Base-by-base conservation (phyloP, 305 asterid genomes). In the Stenogyne calaminthoides region DNA sequence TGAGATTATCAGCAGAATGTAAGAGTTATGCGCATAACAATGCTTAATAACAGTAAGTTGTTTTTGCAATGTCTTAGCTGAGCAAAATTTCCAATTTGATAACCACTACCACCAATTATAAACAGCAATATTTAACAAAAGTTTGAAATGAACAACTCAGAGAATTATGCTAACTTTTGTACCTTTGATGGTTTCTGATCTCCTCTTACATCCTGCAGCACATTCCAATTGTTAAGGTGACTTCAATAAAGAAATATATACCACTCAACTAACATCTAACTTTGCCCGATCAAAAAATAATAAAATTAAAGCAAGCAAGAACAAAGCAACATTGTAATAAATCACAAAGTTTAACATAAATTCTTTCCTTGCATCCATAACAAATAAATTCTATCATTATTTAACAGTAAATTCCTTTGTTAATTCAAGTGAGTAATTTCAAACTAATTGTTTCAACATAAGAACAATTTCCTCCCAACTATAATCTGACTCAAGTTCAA, bases 101-200 rank as follows among this genome's bases (percentile, higher is more conserved):
- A 36, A 58, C 68, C 47, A 68, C 20, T 32, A 11, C n/a, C 36
- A 64, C 16, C 10, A 67, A 64, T 27, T 39, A 60, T 22, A 42
- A 57, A 14, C 18, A 52, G 18, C 37, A 70, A 25, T 15, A 52
- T 59, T 57, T 20, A 34, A 52, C 5, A 62, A 62, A 16, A 3
- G 56, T 49, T 14, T 27, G 14, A 20, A 71, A 59, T n/a, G 9
- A 51, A 25, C 37, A 25, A 52, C 56, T 70, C 51, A 51, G 68
- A 37, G 64, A 68, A 49, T 46, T 54, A 46, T 42, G 54, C 22
- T 37, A 64, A 67, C 61, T 47, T 64, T 55, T 51, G 66, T 69
- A 85, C 92, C 87, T 89, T 85, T 10, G 89, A 72, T 74, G 83
- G 83, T 25, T 71, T 77, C 62, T 72, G 81, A 54, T 77, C 84